Conservation (phyloP, 2,329 filamentous ascomycete genomes). For the Fusarium siculi region DNA sequence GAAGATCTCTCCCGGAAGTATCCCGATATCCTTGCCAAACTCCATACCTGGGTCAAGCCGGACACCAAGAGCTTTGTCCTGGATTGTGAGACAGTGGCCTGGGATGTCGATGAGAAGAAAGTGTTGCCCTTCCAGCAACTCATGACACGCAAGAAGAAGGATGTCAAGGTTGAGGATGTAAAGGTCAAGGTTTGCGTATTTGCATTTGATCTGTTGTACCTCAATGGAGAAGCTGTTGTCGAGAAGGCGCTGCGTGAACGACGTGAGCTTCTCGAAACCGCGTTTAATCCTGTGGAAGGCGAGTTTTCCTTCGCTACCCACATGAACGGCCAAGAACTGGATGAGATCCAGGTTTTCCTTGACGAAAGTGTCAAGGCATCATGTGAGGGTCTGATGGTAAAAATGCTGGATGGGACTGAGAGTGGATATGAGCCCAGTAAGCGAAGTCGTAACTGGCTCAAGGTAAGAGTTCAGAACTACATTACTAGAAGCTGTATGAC, state of each 20-base stretch:
- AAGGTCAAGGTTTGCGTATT: constrained; percentile 98
- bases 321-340: constrained; percentile 87
- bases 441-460: constrained; percentile 97
- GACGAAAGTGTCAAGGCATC: constrained; percentile 96
- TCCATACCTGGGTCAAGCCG: constrained; percentile 88
- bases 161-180: constrained; percentile 93
- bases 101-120: constrained; percentile 95
- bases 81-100: constrained; percentile 98
- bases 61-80: constrained; percentile 95
- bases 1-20: constrained; percentile 98
- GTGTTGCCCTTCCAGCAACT: constrained; percentile 96
- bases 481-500: constrained; percentile 65
- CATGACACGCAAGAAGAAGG: constrained; percentile 98
- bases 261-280: constrained; percentile 75
- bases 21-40: constrained; percentile 89
- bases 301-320: constrained; percentile 91
- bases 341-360: constrained; percentile 91
- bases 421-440: constrained; percentile 97
- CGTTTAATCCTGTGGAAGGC: constrained; percentile 83
- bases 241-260: constrained; percentile 88
- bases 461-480: constrained; percentile 62
- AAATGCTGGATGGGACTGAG: constrained; percentile 95
- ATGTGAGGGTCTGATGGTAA: constrained; percentile 98
- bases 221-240: constrained; percentile 91
- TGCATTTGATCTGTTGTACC: constrained; percentile 92